Percentiles rank a stretch among this genome's conserved stretches.
Conservation (phyloP, 2,329 filamentous ascomycete species). For the Lojkania enalia region DNA sequence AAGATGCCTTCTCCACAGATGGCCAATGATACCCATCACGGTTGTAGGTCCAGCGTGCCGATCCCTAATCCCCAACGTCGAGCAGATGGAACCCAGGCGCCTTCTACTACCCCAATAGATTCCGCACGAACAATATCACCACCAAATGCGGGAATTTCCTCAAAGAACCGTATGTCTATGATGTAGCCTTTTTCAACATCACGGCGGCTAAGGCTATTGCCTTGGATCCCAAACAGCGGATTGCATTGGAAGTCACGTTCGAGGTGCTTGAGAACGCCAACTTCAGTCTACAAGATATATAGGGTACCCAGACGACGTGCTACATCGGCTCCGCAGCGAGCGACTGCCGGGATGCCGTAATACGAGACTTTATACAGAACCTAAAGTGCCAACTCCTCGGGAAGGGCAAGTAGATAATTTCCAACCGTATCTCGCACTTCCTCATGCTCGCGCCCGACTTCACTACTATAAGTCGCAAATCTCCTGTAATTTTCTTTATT, state of each 20-base stretch:
- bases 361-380: background rate
- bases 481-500: too few relatives aligned
- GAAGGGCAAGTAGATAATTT: background rate
- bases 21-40: too few relatives aligned
- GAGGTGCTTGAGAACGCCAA: conserved; percentile 43
- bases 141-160: conserved; percentile 47
- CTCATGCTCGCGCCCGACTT: too few relatives aligned
- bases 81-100: background rate
- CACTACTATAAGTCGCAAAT: too few relatives aligned
- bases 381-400: background rate
- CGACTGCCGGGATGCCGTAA: background rate
- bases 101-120: background rate
- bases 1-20: too few relatives aligned
- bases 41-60: conserved; percentile 17
- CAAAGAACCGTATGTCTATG: conserved; percentile 37
- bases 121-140: conserved; percentile 37
- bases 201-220: conserved; percentile 17
- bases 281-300: background rate
- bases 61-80: conserved; percentile 22
- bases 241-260: conserved; percentile 27
- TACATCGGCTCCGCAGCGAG: background rate
- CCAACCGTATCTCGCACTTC: conserved; percentile 10
- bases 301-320: background rate
- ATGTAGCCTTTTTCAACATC: conserved; percentile 32
- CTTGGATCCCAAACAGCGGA: conserved; percentile 29